Evolutionary conservation across 352 stramenopile species (phyloP).

Genomic region (Plasmopara viticola): DNA sequence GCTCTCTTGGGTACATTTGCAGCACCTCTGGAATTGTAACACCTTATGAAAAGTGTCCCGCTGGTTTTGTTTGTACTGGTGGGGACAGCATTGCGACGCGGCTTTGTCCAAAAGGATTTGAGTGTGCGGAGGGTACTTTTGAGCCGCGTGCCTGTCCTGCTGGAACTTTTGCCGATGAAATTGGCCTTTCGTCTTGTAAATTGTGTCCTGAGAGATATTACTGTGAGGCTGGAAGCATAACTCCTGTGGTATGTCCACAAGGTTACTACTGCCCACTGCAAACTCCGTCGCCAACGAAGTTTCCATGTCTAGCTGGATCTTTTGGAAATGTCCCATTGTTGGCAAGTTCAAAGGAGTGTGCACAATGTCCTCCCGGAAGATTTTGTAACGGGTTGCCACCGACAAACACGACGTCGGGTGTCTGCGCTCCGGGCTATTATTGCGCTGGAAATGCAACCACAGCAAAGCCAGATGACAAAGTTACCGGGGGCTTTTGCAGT

Average conservation of each 20-base stretch:
- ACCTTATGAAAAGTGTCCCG: constrained; percentile 42
- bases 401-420: constrained; percentile 45
- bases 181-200: constrained; percentile 51
- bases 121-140: constrained; percentile 63
- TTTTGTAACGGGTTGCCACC: constrained; percentile 69
- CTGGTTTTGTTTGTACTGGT: constrained; percentile 55
- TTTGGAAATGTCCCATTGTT: constrained; percentile 48
- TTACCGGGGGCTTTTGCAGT: constrained; percentile 43
- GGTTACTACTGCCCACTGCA: constrained; percentile 75
- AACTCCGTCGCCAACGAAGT: constrained; percentile 40
- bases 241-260: constrained; percentile 43
- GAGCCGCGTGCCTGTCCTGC: constrained; percentile 47
- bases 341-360: constrained; percentile 36
- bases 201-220: constrained; percentile 69
- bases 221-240: constrained; percentile 41
- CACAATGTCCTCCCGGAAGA: constrained; percentile 51
- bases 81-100: constrained; percentile 46
- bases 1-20: constrained; percentile 56
- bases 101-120: constrained; percentile 57
- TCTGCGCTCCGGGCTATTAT: constrained; percentile 61
- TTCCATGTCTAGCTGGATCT: constrained; percentile 50
- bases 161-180: constrained; percentile 60
- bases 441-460: constrained; percentile 45
- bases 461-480: constrained; percentile 31
- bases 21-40: constrained; percentile 40